These are phyloP conservation scores for Aspergillus oerlinghausenensis DNA, from an alignment of 2,329 filamentous ascomycete species.

Conservation along the genomic window DNA sequence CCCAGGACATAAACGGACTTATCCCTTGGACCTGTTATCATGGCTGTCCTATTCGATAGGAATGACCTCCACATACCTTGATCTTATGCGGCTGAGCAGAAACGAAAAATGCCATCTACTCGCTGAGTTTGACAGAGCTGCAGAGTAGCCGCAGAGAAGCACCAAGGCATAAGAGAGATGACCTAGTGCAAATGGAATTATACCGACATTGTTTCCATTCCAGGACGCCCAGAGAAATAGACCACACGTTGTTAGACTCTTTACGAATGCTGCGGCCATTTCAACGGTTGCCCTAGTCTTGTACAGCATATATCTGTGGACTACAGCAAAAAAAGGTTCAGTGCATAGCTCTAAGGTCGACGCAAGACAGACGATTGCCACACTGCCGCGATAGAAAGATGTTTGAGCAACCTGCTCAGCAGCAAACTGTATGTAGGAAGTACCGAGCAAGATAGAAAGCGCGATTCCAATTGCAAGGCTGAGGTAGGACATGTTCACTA, in stretches of 20 bases:
- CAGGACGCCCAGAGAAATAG: constrained; percentile 61
- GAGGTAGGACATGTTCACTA: constrained; percentile 84
- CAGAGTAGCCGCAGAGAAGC: constrained; percentile 66
- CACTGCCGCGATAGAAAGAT: constrained; percentile 58
- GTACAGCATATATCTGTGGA: constrained; percentile 77
- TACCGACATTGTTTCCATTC: constrained; percentile 57
- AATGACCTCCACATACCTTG: constrained; percentile 34
- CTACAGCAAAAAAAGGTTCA: constrained; percentile 84
- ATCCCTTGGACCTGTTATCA: constrained; percentile 20
- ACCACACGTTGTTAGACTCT: constrained; percentile 70
- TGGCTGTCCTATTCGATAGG: not conserved
- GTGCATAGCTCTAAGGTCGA: constrained; percentile 71
- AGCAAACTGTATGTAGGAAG: constrained; percentile 59
- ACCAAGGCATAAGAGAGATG: constrained; percentile 71
- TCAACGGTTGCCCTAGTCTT: constrained; percentile 77
- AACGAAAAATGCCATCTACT: constrained; percentile 64
- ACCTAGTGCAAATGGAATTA: constrained; percentile 83
- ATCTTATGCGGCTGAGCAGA: constrained; percentile 43
- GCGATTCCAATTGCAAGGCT: constrained; percentile 64
- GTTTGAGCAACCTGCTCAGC: constrained; percentile 50
- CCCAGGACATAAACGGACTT: constrained; percentile 48
- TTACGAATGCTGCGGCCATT: constrained; percentile 70
- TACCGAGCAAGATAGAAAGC: constrained; percentile 60
- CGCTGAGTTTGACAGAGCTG: constrained; percentile 56
- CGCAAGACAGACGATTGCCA: constrained; percentile 53